Evolutionary conservation across 768 basidiomycete genomes (phyloP), one percentile per base, ranked within the genome.

Genomic region (Mycena floridula): DNA sequence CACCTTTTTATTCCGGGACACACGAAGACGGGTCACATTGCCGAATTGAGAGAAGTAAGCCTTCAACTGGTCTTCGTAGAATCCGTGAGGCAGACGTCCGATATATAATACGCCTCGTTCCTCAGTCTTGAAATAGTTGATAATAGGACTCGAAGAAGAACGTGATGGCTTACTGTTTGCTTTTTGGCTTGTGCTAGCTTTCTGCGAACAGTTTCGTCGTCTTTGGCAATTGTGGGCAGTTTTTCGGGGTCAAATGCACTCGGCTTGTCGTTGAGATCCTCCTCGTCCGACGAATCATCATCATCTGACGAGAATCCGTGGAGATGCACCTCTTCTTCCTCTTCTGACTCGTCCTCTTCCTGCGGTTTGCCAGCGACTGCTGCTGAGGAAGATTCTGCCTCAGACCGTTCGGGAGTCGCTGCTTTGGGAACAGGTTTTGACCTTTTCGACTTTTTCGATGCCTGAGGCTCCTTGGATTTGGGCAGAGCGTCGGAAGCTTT

Each of bases 21-120:
- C 66, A 6, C 96, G 80, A 22, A 97, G 59, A 38, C 95, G 82
- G 15, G 89, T 85, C 21, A 99, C 81, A 35, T 82, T 77, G 4
- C 96, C 96, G 52, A 98, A 99, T 60, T 99, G 96, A 22, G 85
- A 76, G 59, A 99, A 96, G 67, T 98, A 98, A 2, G 79, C 82
- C 50, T 79, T 81, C 63, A 98, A 81, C 63, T 97, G 85, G 44
- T 89, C 90, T 65, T 99, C 96, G 65, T 91, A 95, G 67, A 99
- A 98, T 18, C 96, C 96, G 54, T 97, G 93, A 2, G 96, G 96
- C 43, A 99, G 76, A 47, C 93, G 83, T 13, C 93, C 85, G 43
- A 99, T 73, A 69, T 81, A 93, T 18, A 99, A 59, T 0, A 94
- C 91, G 21, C 96, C 96, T 32, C 77, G 77, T 53, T 90, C 81